phyloP scores from a whole-genome alignment of 1,139 yeast genomes.

The Debaryomyces sp. region DNA sequence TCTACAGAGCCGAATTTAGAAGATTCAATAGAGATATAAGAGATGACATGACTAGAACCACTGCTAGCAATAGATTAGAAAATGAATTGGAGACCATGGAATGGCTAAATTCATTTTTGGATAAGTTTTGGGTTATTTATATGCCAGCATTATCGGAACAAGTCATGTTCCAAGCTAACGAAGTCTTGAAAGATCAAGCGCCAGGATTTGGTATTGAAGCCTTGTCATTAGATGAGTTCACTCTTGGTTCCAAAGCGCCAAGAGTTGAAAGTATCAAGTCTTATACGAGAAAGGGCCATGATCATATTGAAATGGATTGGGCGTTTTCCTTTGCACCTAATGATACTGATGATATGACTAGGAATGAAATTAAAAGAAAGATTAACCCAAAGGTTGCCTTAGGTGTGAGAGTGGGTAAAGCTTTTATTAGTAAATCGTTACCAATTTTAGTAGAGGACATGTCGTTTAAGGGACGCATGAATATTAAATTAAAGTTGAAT shows the following conservation, averaged over 20 bases:
- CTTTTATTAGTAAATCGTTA: constrained; percentile 71
- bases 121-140: constrained; percentile 82
- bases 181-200: constrained; percentile 65
- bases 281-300: constrained; percentile 66
- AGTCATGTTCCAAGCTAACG: constrained; percentile 68
- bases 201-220: constrained; percentile 84
- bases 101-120: constrained; percentile 76
- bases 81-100: constrained; percentile 70
- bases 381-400: constrained; percentile 78
- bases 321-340: constrained; percentile 77
- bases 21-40: constrained; percentile 72
- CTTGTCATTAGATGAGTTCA: constrained; percentile 71
- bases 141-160: constrained; percentile 85
- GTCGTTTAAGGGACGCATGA: constrained; percentile 73
- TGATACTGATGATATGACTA: constrained; percentile 82
- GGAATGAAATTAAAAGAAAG: constrained; percentile 66
- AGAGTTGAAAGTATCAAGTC: constrained; percentile 70
- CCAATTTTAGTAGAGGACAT: constrained; percentile 79
- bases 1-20: constrained; percentile 69
- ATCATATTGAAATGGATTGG: constrained; percentile 81
- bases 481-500: constrained; percentile 62
- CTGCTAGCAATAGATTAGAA: constrained; percentile 62
- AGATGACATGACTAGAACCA: constrained; percentile 70
- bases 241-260: constrained; percentile 80
- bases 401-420: constrained; percentile 79